phyloP scores from a whole-genome alignment of 371 early-diverging fungal genomes.

The Lichtheimia hyalospora region DNA sequence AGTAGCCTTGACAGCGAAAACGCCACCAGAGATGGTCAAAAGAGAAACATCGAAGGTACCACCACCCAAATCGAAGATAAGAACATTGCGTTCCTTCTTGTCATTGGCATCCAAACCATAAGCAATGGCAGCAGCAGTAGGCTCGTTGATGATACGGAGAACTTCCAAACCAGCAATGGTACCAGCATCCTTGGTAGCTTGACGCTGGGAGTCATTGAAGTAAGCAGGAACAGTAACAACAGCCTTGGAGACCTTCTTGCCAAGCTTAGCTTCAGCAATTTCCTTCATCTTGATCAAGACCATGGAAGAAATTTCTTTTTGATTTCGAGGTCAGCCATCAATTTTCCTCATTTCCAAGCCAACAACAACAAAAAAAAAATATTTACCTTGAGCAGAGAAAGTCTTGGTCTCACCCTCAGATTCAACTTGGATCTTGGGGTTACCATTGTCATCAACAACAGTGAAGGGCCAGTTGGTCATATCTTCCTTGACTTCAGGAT shows the following conservation, averaged over 20 bases:
- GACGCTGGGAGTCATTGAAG: conserved; percentile 94
- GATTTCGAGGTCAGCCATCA: conserved; percentile 3
- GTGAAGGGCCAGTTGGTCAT: conserved; percentile 94
- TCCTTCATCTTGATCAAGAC: conserved; percentile 93
- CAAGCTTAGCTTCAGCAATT: conserved; percentile 85
- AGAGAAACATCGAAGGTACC: conserved; percentile 98
- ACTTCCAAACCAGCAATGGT: conserved; percentile 94
- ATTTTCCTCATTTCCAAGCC: background rate
- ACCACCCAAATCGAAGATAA: conserved; percentile 98
- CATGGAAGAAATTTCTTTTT: conserved; percentile 85
- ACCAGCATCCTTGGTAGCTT: conserved; percentile 99
- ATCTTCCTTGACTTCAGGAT: conserved; percentile 89
- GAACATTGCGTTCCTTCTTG: conserved; percentile 84
- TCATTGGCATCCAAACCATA: conserved; percentile 80
- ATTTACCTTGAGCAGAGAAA: conserved; percentile 80
- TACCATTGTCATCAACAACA: conserved; percentile 79
- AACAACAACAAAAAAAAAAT: conserved; percentile 5
- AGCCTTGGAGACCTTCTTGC: conserved; percentile 79
- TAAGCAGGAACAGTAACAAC: conserved; percentile 71
- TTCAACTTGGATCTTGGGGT: conserved; percentile 85
- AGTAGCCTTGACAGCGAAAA: conserved; percentile 94
- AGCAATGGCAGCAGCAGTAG: conserved; percentile 98
- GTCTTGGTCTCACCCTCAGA: conserved; percentile 84
- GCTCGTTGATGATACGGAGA: conserved; percentile 98
- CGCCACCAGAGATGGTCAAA: conserved; percentile 91